These are phyloP conservation scores for Pisolithus albus DNA, from an alignment of 768 basidiomycete species.

Conservation along the genomic window DNA sequence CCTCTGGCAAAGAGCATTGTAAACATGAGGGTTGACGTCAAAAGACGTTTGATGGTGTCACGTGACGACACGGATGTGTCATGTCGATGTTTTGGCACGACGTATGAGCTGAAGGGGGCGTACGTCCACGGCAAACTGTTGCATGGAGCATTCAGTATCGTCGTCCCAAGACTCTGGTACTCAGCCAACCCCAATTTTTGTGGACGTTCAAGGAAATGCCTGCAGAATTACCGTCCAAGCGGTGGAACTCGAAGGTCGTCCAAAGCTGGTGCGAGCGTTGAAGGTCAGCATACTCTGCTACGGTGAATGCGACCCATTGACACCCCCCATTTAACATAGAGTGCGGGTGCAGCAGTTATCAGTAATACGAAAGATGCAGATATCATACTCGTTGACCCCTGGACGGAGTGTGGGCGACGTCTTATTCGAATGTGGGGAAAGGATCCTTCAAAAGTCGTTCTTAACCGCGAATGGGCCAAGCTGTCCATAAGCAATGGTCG, in stretches of 20 bases:
- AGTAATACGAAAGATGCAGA: constrained; percentile 45
- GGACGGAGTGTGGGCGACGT: constrained; percentile 43
- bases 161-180: constrained; percentile 8
- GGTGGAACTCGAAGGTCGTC: constrained; percentile 41
- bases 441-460: constrained; percentile 42
- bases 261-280: constrained; percentile 44
- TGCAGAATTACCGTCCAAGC: constrained; percentile 54
- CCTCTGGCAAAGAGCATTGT: too few relatives aligned
- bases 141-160: constrained; percentile 18
- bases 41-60: neutral
- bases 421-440: constrained; percentile 55
- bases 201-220: constrained; percentile 33
- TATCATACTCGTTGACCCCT: constrained; percentile 54
- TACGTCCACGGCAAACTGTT: neutral
- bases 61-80: neutral
- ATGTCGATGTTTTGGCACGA: neutral
- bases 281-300: constrained; percentile 32
- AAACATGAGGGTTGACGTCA: too few relatives aligned
- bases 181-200: constrained; percentile 29
- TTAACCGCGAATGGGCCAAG: constrained; percentile 49
- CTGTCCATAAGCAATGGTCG: constrained; percentile 37
- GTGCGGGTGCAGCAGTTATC: constrained; percentile 47
- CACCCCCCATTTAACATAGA: constrained; percentile 29
- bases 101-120: too few relatives aligned
- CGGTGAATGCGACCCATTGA: neutral